Evolutionary conservation across 352 stramenopile genomes (phyloP).

Genomic region (Phytophthora parvispora): DNA sequence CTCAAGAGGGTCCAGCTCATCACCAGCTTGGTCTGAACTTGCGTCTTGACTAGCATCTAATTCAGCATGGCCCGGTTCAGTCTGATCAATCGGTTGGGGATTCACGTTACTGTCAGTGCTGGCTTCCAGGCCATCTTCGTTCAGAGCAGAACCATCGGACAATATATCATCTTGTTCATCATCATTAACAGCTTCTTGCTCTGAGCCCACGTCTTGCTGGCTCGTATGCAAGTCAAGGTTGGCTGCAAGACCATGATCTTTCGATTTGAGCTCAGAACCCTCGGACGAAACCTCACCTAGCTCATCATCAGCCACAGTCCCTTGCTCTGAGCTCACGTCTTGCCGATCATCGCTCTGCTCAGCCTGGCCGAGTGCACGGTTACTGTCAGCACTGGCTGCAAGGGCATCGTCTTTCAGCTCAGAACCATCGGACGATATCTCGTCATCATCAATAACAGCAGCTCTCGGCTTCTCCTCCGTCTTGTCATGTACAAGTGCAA

Average conservation of each 20-base stretch:
- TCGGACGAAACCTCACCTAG: constrained; percentile 19
- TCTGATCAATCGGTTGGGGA: background rate
- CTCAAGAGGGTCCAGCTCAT: constrained; percentile 17
- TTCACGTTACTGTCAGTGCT: background rate
- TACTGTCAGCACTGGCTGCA: background rate
- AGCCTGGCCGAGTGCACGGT: background rate
- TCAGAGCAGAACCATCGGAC: too few species aligned
- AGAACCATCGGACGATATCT: constrained; percentile 22
- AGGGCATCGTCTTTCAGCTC: background rate
- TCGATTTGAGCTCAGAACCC: constrained; percentile 15
- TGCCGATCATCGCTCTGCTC: constrained; percentile 12
- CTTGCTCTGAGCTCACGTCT: constrained; percentile 12
- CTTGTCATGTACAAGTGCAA: constrained; percentile 30
- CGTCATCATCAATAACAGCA: constrained; percentile 2
- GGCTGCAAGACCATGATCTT: background rate
- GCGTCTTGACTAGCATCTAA: constrained; percentile 1
- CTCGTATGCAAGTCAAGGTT: background rate
- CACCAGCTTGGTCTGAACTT: constrained; percentile 3
- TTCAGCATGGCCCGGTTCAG: constrained; percentile 1
- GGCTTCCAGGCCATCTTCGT: background rate
- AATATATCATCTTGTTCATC: constrained; percentile 2
- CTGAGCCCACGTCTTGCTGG: too few species aligned
- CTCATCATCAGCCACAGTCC: constrained; percentile 6
- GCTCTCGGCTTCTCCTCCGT: constrained; percentile 13
- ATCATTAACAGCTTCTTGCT: too few species aligned